Evolutionary conservation across 2,329 filamentous ascomycete species (phyloP).

Genomic region (Huntiella savannae): DNA sequence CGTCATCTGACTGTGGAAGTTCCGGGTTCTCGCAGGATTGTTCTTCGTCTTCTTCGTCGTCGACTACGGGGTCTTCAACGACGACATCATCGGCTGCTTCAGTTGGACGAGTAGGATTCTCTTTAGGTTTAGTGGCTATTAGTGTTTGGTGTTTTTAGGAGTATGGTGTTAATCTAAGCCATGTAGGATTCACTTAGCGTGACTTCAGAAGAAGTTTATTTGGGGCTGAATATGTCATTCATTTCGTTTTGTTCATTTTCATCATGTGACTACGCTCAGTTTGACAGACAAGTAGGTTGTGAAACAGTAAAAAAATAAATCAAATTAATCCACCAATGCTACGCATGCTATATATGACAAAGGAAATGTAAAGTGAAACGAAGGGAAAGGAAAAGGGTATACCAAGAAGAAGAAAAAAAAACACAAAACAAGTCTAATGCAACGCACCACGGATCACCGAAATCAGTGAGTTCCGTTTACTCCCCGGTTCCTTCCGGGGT

Average conservation of each 20-base stretch:
- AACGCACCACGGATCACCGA: constrained; percentile 39
- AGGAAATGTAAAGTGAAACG: constrained; percentile 2
- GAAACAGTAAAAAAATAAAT: neutral
- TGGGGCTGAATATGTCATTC: neutral
- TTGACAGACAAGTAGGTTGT: neutral
- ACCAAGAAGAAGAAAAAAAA: neutral
- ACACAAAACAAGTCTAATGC: constrained; percentile 30
- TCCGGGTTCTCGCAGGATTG: constrained; percentile 12
- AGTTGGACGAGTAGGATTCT: neutral
- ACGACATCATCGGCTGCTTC: neutral
- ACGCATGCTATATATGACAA: constrained; percentile 5
- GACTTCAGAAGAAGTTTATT: neutral
- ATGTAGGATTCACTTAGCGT: neutral
- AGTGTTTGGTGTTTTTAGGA: neutral
- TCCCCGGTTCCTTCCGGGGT: constrained; percentile 13
- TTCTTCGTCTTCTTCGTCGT: neutral
- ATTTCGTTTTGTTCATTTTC: neutral
- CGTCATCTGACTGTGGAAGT: constrained; percentile 2
- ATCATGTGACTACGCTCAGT: neutral
- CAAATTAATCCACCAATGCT: neutral
- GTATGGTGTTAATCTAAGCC: neutral
- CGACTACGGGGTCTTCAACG: neutral
- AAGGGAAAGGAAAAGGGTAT: neutral
- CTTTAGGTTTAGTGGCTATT: neutral
- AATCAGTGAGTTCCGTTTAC: constrained; percentile 33